These are phyloP conservation scores for Xerocomus potaroensis DNA, from an alignment of 768 basidiomycete species.

Conservation along the genomic window DNA sequence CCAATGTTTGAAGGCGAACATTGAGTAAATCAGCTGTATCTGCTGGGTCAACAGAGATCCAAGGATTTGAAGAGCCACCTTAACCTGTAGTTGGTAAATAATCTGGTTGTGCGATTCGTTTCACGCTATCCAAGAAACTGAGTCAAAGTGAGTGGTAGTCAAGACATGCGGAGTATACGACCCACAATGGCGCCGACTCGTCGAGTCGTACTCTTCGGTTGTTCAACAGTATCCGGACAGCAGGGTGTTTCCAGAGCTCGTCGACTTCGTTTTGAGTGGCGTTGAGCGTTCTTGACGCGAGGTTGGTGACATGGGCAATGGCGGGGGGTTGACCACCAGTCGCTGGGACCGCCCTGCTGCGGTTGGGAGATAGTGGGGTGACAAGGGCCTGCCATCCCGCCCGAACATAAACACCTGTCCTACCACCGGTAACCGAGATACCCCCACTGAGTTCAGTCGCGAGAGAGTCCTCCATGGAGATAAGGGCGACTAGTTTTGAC, in stretches of 20 bases:
- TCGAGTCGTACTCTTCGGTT: conserved; percentile 61
- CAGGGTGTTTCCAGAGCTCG: conserved; percentile 67
- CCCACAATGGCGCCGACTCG: conserved; percentile 75
- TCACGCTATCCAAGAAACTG: conserved; percentile 67
- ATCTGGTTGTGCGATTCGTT: conserved; percentile 61
- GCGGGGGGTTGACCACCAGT: conserved; percentile 29
- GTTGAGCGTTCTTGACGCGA: conserved; percentile 55
- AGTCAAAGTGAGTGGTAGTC: conserved; percentile 2
- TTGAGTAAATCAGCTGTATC: conserved; percentile 68
- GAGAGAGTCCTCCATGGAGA: conserved; percentile 63
- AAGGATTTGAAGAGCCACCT: conserved; percentile 5
- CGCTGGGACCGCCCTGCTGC: conserved; percentile 37
- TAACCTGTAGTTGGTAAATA: conserved; percentile 70
- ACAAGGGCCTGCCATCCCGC: conserved; percentile 68
- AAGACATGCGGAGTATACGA: conserved; percentile 1
- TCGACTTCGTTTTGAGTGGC: conserved; percentile 48
- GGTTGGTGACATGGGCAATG: conserved; percentile 41
- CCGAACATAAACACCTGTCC: conserved; percentile 62
- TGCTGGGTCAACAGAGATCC: background rate
- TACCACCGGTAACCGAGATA: conserved; percentile 54
- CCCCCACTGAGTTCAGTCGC: conserved; percentile 67
- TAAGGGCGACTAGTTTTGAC: conserved; percentile 54
- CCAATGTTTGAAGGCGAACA: conserved; percentile 76
- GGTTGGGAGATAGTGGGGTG: conserved; percentile 38
- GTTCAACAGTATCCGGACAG: conserved; percentile 53